A percentile compares a stretch with the other conserved stretches of the same genome.
Conservation (phyloP, 768 basidiomycete genomes). For the Macrolepiota dolichaula region DNA sequence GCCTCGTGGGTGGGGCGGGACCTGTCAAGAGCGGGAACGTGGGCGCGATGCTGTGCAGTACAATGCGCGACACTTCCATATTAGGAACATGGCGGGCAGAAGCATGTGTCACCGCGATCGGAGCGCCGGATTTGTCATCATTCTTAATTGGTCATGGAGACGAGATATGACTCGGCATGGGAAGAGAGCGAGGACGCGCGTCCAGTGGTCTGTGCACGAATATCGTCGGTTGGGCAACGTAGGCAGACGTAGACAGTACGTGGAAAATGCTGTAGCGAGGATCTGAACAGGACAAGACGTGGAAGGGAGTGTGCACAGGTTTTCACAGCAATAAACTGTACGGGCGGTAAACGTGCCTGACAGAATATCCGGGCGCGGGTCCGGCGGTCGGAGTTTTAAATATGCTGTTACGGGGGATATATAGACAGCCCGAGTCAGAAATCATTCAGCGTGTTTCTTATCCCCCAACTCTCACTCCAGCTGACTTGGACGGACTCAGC, state of each 20-base stretch:
- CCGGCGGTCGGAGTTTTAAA: slow-evolving; percentile 10
- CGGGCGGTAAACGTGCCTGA: not conserved
- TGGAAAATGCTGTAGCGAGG: not conserved
- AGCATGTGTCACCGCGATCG: slow-evolving; percentile 5
- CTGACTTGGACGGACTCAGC: not conserved
- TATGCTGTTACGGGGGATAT: slow-evolving; percentile 1
- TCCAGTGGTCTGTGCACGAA: not conserved
- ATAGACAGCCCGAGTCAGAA: slow-evolving; percentile 5
- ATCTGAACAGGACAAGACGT: not conserved
- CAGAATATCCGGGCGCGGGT: not conserved
- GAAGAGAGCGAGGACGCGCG: not conserved
- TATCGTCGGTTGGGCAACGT: not conserved
- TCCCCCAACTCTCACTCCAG: not conserved
- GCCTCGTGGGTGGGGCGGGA: slow-evolving; percentile 1
- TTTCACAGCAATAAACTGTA: not conserved
- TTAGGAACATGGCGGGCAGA: not conserved
- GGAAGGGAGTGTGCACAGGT: slow-evolving; percentile 11
- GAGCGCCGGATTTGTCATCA: slow-evolving; percentile 10
- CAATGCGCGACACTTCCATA: not conserved
- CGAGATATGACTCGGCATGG: slow-evolving; percentile 11
- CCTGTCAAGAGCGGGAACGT: not conserved
- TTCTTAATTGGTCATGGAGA: not conserved
- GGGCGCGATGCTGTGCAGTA: not conserved
- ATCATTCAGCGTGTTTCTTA: not conserved
- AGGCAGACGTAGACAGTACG: not conserved